phyloP scores from a whole-genome alignment of 1,139 yeast species.

The Debaryomyces sp. region DNA sequence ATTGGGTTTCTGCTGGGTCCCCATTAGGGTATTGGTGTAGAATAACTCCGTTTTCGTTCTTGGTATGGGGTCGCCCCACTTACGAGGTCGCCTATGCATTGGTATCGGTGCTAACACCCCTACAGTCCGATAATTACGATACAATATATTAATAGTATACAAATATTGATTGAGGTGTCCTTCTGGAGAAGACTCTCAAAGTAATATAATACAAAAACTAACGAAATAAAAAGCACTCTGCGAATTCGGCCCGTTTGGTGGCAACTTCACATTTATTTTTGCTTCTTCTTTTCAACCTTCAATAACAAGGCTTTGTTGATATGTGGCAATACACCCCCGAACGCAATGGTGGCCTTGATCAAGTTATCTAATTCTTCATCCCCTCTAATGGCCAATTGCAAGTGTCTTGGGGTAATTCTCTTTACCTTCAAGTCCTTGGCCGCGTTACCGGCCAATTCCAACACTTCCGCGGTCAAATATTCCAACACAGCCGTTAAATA shows the following conservation, averaged over 20 bases:
- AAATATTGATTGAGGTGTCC: constrained; percentile 3
- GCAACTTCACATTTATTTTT: constrained; percentile 27
- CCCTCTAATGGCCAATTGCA: constrained; percentile 98
- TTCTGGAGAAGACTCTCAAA: neutral
- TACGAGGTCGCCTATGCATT: neutral
- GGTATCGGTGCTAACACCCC: neutral
- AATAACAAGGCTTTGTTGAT: constrained; percentile 90
- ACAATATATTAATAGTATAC: constrained; percentile 7
- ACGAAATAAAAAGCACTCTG: constrained; percentile 4
- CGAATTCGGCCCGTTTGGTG: neutral
- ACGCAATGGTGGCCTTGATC: constrained; percentile 96
- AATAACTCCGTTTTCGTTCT: neutral
- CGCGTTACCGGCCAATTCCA: constrained; percentile 98
- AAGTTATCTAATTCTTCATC: constrained; percentile 97
- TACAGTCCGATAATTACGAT: neutral
- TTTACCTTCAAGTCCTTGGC: constrained; percentile 98
- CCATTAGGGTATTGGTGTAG: neutral
- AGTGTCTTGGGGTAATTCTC: constrained; percentile 98
- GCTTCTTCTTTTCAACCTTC: constrained; percentile 88
- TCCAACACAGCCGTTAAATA: constrained; percentile 96
- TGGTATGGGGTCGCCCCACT: neutral
- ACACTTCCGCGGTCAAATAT: constrained; percentile 96
- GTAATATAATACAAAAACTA: constrained; percentile 18
- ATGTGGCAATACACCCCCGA: constrained; percentile 98
- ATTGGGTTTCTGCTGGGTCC: neutral